Base-by-base conservation (phyloP, 352 stramenopile species). In the Globisporangium uncinulatum region DNA sequence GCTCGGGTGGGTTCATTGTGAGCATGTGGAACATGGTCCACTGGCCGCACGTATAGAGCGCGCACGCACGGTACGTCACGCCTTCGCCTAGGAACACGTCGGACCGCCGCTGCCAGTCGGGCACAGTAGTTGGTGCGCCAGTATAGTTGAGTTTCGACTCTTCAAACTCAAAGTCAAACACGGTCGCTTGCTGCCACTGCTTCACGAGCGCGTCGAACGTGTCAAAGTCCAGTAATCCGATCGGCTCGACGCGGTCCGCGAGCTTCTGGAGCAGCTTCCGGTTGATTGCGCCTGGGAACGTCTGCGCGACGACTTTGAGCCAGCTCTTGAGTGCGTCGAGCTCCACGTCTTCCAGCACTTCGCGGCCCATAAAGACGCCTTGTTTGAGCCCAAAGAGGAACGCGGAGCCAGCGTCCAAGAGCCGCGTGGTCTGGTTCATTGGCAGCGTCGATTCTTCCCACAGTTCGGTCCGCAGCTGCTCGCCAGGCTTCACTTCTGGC, bases 21-120 rank as follows among this genome's bases (percentile, higher is more conserved):
- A 93, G 61, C 80, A 93, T 86, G 71, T 93, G 83, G 65, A 93
- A 93, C 76, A 93, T 88, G 46, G 75, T 93, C 83, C 83, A 93
- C 65, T 93, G 83, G 1, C 83, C 83, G 51, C 83, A 93, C 44
- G 83, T 93, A 63, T 93, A 93, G 24, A 86, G 58, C 21, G 81
- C 83, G 39, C 83, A 93, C 2, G 83, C 77, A 21, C 71, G 71
- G 60, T 93, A 93, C 1, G 74, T 69, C 15, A 73, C 71, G 21
- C 83, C 83, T 45, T 87, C 59, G 29, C 83, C 83, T 6, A 76
- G 6, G 54, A 93, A 93, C 55, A 91, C 57, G 47, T 86, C 67
- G 39, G 73, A 70, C 24, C 87, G 42, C 6, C 73, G 67, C 63
- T 90, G 79, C 83, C 83, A 93, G 36, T 89, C 78, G 4, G 78